phyloP scores from a whole-genome alignment of 306 rosid genomes.

The Pterocarpus santalinus region DNA sequence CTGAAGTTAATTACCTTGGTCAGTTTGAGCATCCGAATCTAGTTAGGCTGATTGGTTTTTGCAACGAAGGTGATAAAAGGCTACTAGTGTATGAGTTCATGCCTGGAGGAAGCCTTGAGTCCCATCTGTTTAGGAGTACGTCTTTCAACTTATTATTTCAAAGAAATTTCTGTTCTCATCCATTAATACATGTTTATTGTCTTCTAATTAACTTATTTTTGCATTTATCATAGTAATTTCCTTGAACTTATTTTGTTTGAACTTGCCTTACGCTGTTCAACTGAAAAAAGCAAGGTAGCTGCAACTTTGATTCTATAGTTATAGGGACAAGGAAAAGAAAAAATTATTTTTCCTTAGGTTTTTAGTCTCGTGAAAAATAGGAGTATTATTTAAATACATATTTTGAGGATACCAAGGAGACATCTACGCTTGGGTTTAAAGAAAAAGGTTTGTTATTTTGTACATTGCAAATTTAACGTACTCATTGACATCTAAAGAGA shows the following conservation, averaged over 20 bases:
- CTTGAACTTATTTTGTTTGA: not conserved
- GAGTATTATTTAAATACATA: too few relatives aligned
- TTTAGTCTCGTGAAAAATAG: too few relatives aligned
- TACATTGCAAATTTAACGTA: not conserved
- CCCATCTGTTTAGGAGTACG: slow-evolving; percentile 69
- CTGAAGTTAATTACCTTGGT: slow-evolving; percentile 72
- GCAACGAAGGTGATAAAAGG: slow-evolving; percentile 70
- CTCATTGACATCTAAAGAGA: not conserved
- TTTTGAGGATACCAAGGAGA: not conserved
- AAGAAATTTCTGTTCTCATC: slow-evolving; percentile 11
- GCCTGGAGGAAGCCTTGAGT: slow-evolving; percentile 77
- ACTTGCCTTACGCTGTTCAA: not conserved
- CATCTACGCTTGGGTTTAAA: too few relatives aligned
- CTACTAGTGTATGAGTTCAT: slow-evolving; percentile 73
- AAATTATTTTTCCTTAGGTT: too few relatives aligned
- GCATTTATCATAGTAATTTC: not conserved
- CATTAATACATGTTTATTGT: slow-evolving; percentile 6
- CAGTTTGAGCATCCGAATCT: slow-evolving; percentile 64
- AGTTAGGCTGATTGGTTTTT: slow-evolving; percentile 66
- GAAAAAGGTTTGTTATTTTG: too few relatives aligned
- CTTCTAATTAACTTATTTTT: not conserved
- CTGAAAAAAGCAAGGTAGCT: not conserved
- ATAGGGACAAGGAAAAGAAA: not conserved
- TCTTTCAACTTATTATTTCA: not conserved
- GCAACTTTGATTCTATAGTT: not conserved